Conservation (phyloP, 352 stramenopile species). For the Aphanomyces euteiches region DNA sequence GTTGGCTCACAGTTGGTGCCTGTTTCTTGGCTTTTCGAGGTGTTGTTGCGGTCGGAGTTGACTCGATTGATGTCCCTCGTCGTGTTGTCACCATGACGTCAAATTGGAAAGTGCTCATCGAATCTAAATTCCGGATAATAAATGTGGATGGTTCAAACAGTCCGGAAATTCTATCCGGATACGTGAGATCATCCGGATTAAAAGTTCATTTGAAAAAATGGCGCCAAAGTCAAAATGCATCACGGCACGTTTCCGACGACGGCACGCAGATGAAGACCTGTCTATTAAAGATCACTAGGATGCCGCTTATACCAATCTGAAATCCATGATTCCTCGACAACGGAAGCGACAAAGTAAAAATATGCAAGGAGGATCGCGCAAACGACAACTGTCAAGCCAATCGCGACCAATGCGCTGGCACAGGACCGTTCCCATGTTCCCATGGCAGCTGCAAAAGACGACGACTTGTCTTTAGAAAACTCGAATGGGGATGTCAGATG, state of each 20-base stretch:
- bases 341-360: conserved; percentile 6
- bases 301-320: background rate
- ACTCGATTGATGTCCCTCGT: background rate
- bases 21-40: conserved; percentile 5
- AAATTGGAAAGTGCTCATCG: background rate
- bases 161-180: conserved; percentile 13
- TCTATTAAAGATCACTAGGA: background rate
- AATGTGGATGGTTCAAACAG: background rate
- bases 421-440: background rate
- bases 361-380: background rate
- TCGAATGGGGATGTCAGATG: background rate
- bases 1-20: background rate
- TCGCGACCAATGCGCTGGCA: background rate
- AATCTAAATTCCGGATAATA: background rate
- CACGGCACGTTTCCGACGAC: background rate
- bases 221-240: no score
- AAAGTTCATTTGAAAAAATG: background rate
- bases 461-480: background rate
- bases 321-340: conserved; percentile 12
- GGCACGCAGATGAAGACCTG: background rate
- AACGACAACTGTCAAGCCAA: background rate
- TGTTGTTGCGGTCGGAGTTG: background rate
- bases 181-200: background rate
- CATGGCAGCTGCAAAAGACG: background rate
- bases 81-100: conserved; percentile 7